Evolutionary conservation across 2,329 filamentous ascomycete species (phyloP).

Genomic region (Aspergillus felis): DNA sequence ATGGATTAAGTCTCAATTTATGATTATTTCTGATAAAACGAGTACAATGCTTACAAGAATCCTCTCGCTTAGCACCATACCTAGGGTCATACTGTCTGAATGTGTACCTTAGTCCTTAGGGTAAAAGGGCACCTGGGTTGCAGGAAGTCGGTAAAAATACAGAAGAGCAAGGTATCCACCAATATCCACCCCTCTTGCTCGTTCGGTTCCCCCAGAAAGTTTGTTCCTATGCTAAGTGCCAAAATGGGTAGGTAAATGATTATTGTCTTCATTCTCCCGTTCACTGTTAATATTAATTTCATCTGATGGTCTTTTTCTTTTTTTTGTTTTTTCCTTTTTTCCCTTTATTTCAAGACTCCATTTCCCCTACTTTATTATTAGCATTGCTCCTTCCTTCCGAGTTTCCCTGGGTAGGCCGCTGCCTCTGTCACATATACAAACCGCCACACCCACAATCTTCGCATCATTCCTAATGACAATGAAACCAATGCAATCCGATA

Average conservation of each 20-base stretch:
- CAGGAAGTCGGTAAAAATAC: background rate
- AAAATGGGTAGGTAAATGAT: conserved; percentile 6
- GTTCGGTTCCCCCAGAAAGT: conserved; percentile 13
- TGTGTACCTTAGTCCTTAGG: background rate
- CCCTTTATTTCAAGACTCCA: background rate
- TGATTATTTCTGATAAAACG: background rate
- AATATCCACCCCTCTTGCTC: conserved; percentile 11
- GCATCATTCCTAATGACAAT: background rate
- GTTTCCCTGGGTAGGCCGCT: background rate
- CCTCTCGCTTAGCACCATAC: background rate
- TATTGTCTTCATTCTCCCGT: background rate
- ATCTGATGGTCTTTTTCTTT: background rate
- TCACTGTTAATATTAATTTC: background rate
- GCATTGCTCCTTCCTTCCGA: background rate
- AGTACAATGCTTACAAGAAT: background rate
- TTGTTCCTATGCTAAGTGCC: conserved; percentile 19
- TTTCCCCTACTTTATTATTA: background rate
- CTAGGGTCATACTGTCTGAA: background rate
- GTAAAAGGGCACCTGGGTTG: background rate
- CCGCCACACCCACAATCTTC: background rate
- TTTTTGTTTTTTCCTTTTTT: too few species aligned
- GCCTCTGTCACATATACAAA: background rate
- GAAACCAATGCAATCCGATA: background rate
- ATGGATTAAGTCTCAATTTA: background rate
- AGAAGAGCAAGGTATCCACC: background rate